Evolutionary conservation across 2,329 filamentous ascomycete genomes (phyloP), one percentile per base, ranked within the genome.

Genomic region (Endoconidiophora polonica): DNA sequence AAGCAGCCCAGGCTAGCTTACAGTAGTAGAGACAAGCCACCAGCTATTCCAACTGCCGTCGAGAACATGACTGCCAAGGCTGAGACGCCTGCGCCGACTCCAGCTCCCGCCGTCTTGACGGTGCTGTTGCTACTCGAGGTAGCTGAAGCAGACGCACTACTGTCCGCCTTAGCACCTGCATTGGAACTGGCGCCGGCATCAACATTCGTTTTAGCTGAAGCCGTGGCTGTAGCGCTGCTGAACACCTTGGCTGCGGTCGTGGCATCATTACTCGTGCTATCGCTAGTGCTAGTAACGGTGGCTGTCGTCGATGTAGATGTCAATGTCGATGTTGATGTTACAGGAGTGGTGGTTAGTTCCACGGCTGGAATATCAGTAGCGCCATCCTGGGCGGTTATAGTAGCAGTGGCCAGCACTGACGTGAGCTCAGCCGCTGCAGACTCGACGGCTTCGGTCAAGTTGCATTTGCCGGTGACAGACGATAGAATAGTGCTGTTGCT

Each of bases 401-500:
- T 38, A 18, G 36, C 29, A n/a, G 44, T 44, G 20, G 29, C 45
- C 16, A 39, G n/a, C 22, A 37, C 38, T 3, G 22, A 20, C 6
- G 46, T 26, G 14, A 48, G 36, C 36, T 48, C 46, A 14, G 46
- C 40, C 4, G 14, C 20, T 14, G 48, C 40, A 18, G 42, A 24
- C 6, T 33, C 40, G 12, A 37, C 20, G 14, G 29, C 23, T 7
- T 23, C 37, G 3, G 38, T 42, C 44, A 33, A 14, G 10, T 44
- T 39, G 46, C 54, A 55, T 23, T 42, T 10, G 42, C 54, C 54
- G 12, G 48, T 53, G 42, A 55, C 38, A 12, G 41, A 38, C 18
- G 53, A 40, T 2, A 54, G 45, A 12, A 45, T 44, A n/a, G 46
- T 50, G 16, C 46, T 37, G 48, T 50, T 43, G 40, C 14, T 39